Evolutionary conservation across 441 rosid species (phyloP).

Genomic region (Brassica hybrid): DNA sequence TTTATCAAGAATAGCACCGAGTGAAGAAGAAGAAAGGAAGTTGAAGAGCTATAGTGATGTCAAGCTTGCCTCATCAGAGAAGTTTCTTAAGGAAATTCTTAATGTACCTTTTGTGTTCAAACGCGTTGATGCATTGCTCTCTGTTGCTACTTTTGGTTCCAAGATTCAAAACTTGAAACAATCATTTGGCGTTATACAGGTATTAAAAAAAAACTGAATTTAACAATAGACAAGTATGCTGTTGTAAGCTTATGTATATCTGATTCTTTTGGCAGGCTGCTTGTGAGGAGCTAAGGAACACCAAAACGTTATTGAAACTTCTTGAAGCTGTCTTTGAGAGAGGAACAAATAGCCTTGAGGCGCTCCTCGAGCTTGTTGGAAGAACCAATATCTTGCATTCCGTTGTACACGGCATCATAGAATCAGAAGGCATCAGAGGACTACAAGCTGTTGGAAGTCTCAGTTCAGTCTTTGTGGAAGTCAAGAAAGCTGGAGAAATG

Average conservation of each 20-base stretch:
- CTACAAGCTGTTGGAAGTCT: slow-evolving; percentile 38
- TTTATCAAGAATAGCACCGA: slow-evolving; percentile 45
- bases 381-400: slow-evolving; percentile 78
- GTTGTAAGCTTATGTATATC: slow-evolving; percentile 9
- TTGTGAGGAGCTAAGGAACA: slow-evolving; percentile 77
- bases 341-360: slow-evolving; percentile 86
- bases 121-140: slow-evolving; percentile 79
- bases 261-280: slow-evolving; percentile 59
- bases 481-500: slow-evolving; percentile 46
- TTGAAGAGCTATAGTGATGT: slow-evolving; percentile 37
- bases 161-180: slow-evolving; percentile 67
- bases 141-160: slow-evolving; percentile 70
- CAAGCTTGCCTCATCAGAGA: slow-evolving; percentile 83
- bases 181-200: slow-evolving; percentile 76
- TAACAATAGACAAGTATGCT: slow-evolving; percentile 3
- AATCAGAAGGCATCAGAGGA: slow-evolving; percentile 58
- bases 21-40: slow-evolving; percentile 50
- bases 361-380: slow-evolving; percentile 51
- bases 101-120: slow-evolving; percentile 81
- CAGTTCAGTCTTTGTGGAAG: slow-evolving; percentile 40
- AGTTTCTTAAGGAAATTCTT: slow-evolving; percentile 76
- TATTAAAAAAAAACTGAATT: slow-evolving; percentile 32
- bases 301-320: slow-evolving; percentile 75
- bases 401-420: slow-evolving; percentile 74
- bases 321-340: slow-evolving; percentile 81